phyloP scores from a whole-genome alignment of 2,329 filamentous ascomycete genomes.

The Fusarium verrucosum region DNA sequence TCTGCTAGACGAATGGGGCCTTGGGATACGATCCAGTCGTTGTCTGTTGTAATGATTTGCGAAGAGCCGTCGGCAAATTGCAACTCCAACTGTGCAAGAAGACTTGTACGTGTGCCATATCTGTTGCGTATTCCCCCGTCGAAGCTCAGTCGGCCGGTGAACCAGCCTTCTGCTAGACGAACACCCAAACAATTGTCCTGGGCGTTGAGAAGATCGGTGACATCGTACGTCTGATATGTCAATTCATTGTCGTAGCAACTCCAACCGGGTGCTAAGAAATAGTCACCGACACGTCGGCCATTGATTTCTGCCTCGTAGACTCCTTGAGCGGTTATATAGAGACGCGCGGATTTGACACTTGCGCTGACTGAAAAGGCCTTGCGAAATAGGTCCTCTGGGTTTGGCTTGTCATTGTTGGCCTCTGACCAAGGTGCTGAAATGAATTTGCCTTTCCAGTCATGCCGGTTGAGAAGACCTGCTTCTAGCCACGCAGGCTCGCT shows the following conservation, averaged over 20 bases:
- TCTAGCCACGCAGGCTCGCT: constrained; percentile 26
- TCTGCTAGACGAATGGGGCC: constrained; percentile 52
- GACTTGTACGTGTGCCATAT: constrained; percentile 52
- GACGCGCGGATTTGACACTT: constrained; percentile 7
- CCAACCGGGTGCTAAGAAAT: constrained; percentile 62
- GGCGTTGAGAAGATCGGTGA: constrained; percentile 51
- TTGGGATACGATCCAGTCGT: constrained; percentile 50
- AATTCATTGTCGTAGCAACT: constrained; percentile 59
- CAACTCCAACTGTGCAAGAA: constrained; percentile 54
- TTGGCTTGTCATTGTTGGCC: constrained; percentile 15
- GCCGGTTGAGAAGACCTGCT: constrained; percentile 17
- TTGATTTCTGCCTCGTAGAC: constrained; percentile 59
- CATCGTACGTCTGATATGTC: constrained; percentile 63
- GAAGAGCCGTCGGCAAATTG: constrained; percentile 46
- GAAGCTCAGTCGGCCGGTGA: constrained; percentile 50
- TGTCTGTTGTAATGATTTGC: constrained; percentile 48
- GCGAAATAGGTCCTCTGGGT: constrained; percentile 33
- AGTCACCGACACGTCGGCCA: constrained; percentile 51
- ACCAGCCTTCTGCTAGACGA: constrained; percentile 61
- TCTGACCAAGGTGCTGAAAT: constrained; percentile 36
- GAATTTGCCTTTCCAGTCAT: constrained; percentile 21
- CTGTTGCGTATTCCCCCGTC: constrained; percentile 43
- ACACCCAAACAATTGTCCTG: constrained; percentile 31
- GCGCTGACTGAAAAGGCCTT: not conserved
- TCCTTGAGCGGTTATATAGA: constrained; percentile 59